Evolutionary conservation across 345 rosid species (phyloP), one percentile per base, ranked within the genome.

Genomic region (Durio zibethinus): DNA sequence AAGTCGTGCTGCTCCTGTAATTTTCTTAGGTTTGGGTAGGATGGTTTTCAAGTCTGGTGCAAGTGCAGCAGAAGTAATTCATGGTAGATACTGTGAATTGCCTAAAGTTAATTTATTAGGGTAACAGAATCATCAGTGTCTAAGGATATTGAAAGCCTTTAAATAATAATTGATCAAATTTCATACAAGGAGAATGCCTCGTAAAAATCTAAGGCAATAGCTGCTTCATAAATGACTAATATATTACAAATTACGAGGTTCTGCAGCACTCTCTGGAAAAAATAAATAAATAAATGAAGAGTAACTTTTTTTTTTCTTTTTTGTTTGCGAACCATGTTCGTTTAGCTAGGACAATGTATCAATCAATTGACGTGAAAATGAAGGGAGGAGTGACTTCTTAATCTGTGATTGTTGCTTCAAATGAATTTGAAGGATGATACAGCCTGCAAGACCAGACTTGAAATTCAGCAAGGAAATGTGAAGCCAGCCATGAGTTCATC

Each of bases 361-460:
- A 4, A 2, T 15, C 20, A n/a, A n/a, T n/a, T n/a, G n/a, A n/a
- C n/a, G n/a, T n/a, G n/a, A n/a, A n/a, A n/a, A n/a, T n/a, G n/a
- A n/a, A n/a, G n/a, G n/a, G 48, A 43, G 11, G 52, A 47, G 15
- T 16, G 25, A 3, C 43, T 9, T 71, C 27, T 15, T 18, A 23
- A 48, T 29, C 21, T 27, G 60, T 16, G 10, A 42, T 12, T 16
- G 59, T 69, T 29, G 35, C 54, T 0, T 93, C 88, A 92, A 31
- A 79, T 88, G 82, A 95, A 93, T 76, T 56, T 85, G 89, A 92
- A 93, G 77, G 99, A 93, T 62, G 89, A 80, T 76, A 93, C 90
- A 33, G 82, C 86, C 98, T 95, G 91, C 85, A 83, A 80, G 31
- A 57, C 29, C 23, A 38, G n/a, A 35, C 35, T 31, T 23, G 54